Conservation (phyloP, 352 stramenopile genomes). For the Globisporangium yorkense region DNA sequence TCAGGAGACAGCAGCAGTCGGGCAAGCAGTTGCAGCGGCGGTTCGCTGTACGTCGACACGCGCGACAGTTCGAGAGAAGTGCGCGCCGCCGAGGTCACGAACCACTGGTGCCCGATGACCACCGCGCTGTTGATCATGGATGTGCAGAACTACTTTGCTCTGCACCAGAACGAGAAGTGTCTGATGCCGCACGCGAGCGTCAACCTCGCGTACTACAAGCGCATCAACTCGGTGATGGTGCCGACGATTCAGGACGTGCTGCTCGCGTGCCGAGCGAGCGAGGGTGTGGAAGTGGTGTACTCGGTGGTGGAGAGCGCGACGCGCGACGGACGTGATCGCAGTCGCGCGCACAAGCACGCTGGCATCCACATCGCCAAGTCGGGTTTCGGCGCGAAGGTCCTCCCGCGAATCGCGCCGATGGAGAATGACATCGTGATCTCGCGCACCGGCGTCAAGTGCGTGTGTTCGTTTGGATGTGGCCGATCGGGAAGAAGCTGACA, state of each 20-base stretch:
- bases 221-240: slow-evolving; percentile 42
- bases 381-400: slow-evolving; percentile 66
- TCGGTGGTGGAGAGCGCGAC: slow-evolving; percentile 87
- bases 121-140: slow-evolving; percentile 61
- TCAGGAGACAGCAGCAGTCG: slow-evolving; percentile 1
- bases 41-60: slow-evolving; percentile 6
- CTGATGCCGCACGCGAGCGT: slow-evolving; percentile 10
- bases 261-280: slow-evolving; percentile 36
- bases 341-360: slow-evolving; percentile 82
- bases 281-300: slow-evolving; percentile 84
- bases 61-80: slow-evolving; percentile 6
- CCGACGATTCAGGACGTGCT: slow-evolving; percentile 58
- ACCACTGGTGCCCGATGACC: slow-evolving; percentile 60
- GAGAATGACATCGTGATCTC: slow-evolving; percentile 81
- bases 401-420: slow-evolving; percentile 34
- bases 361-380: slow-evolving; percentile 67
- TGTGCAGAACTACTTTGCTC: slow-evolving; percentile 64
- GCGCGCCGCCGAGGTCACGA: slow-evolving; percentile 17
- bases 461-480: slow-evolving; percentile 4
- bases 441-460: slow-evolving; percentile 61
- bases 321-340: slow-evolving; percentile 75
- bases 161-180: slow-evolving; percentile 22
- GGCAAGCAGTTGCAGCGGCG: slow-evolving; percentile 1
- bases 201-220: slow-evolving; percentile 35
- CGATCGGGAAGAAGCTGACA: not conserved